phyloP scores from a whole-genome alignment of 805 yeast species.

The Cyberlindnera mrakii region DNA sequence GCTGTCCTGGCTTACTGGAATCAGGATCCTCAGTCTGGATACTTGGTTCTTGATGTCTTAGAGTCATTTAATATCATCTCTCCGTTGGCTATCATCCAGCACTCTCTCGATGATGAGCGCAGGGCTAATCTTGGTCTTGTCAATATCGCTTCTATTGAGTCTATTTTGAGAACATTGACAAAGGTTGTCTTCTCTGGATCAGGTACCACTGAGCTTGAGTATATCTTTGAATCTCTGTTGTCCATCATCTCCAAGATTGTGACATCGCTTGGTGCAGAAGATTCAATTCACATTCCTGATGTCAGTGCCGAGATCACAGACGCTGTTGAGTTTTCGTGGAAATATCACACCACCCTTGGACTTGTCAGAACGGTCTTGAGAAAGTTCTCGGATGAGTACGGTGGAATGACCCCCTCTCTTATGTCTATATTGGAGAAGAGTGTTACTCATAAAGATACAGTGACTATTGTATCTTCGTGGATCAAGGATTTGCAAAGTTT shows the following conservation, averaged over 20 bases:
- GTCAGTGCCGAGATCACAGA: conserved; percentile 24
- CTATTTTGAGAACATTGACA: conserved; percentile 31
- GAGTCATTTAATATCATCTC: conserved; percentile 38
- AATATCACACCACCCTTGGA: conserved; percentile 31
- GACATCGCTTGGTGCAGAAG: conserved; percentile 12
- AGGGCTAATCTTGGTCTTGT: conserved; percentile 31
- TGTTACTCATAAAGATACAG: conserved; percentile 28
- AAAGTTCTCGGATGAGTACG: conserved; percentile 40
- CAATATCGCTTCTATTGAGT: conserved; percentile 41
- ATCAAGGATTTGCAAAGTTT: conserved; percentile 26
- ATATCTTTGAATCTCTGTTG: conserved; percentile 24
- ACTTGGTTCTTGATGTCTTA: conserved; percentile 48
- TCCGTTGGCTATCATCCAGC: conserved; percentile 35
- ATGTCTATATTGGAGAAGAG: conserved; percentile 28
- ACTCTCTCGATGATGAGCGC: conserved; percentile 32
- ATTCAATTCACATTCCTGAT: conserved; percentile 23
- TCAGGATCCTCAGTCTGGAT: conserved; percentile 58
- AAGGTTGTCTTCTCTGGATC: conserved; percentile 19
- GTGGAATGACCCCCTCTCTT: conserved; percentile 25
- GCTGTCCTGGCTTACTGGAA: conserved; percentile 62
- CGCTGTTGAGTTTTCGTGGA: conserved; percentile 34
- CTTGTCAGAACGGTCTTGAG: conserved; percentile 34
- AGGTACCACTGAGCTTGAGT: conserved; percentile 23
- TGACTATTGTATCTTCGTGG: conserved; percentile 26
- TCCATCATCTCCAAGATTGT: conserved; percentile 17